A percentile compares a stretch with the other conserved stretches of the same genome.
phyloP scores from a whole-genome alignment of 2,329 filamentous ascomycete species.

The Malbranchea zuffiana region DNA sequence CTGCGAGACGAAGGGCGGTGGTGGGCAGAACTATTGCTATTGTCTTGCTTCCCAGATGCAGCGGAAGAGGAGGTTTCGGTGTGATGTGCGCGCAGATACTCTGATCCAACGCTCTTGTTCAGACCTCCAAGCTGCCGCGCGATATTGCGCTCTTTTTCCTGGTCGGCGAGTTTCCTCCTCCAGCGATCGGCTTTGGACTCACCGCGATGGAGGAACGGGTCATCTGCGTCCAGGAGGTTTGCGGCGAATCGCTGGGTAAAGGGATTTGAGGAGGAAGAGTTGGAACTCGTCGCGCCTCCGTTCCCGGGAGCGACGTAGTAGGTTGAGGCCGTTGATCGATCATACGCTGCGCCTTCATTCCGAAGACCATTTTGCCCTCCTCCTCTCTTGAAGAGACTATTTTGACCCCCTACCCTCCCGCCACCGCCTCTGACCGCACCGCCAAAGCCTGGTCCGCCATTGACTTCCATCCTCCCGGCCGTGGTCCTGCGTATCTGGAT shows the following conservation, averaged over 20 bases:
- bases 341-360: slow-evolving; percentile 26
- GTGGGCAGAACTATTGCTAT: slow-evolving; percentile 8
- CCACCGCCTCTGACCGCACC: slow-evolving; percentile 17
- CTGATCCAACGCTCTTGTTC: slow-evolving; percentile 30
- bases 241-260: slow-evolving; percentile 25
- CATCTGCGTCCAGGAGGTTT: slow-evolving; percentile 32
- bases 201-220: slow-evolving; percentile 30
- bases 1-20: not conserved
- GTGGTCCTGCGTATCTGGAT: slow-evolving; percentile 62
- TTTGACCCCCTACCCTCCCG: slow-evolving; percentile 15
- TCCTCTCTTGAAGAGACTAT: slow-evolving; percentile 11
- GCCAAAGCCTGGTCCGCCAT: slow-evolving; percentile 48
- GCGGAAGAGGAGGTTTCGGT: slow-evolving; percentile 14
- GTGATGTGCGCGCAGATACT: slow-evolving; percentile 34
- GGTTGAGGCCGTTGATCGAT: slow-evolving; percentile 32
- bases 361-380: slow-evolving; percentile 20
- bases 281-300: too few species aligned
- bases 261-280: not conserved
- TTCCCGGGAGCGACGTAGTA: slow-evolving; percentile 34
- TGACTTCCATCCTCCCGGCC: slow-evolving; percentile 65
- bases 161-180: slow-evolving; percentile 33
- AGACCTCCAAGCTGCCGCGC: slow-evolving; percentile 31
- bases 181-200: slow-evolving; percentile 34
- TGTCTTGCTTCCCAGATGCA: not conserved
- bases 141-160: slow-evolving; percentile 37